A percentile compares a stretch with the other conserved stretches of the same genome.
phyloP scores from a whole-genome alignment of 352 stramenopile species.

The Phytopythium boreale region DNA sequence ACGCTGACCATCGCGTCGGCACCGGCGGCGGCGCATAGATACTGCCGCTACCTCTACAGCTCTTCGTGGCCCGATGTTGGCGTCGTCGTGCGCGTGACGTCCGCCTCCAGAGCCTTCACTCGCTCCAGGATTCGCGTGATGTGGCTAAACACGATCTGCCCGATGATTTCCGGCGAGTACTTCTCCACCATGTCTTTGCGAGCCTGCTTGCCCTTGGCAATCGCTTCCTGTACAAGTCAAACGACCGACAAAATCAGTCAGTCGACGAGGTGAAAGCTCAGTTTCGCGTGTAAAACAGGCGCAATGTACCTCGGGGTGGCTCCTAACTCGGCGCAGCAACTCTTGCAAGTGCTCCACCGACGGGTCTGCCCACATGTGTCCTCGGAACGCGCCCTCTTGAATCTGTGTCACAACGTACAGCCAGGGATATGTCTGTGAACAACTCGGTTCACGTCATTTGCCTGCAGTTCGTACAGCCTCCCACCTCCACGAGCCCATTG shows the following conservation, averaged over 20 bases:
- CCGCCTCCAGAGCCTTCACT: slow-evolving; percentile 22
- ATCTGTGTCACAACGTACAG: slow-evolving; percentile 43
- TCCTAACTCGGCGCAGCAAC: slow-evolving; percentile 54
- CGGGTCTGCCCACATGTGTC: slow-evolving; percentile 86
- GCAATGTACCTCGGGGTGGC: slow-evolving; percentile 45
- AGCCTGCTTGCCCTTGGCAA: slow-evolving; percentile 62
- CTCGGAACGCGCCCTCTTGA: slow-evolving; percentile 67
- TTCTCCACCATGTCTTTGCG: slow-evolving; percentile 80
- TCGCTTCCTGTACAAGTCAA: slow-evolving; percentile 36
- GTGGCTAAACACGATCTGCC: slow-evolving; percentile 56
- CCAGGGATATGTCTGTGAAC: neutral
- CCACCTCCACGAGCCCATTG: slow-evolving; percentile 73
- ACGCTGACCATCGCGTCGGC: slow-evolving; percentile 38
- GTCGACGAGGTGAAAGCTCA: neutral
- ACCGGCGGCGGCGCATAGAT: slow-evolving; percentile 24
- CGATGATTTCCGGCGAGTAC: slow-evolving; percentile 78
- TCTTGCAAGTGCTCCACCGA: slow-evolving; percentile 67
- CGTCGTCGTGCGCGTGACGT: slow-evolving; percentile 1
- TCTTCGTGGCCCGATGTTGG: slow-evolving; percentile 39
- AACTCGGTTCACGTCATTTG: neutral
- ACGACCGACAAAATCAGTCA: neutral
- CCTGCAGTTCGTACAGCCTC: neutral
- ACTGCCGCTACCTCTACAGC: slow-evolving; percentile 32
- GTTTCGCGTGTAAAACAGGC: neutral
- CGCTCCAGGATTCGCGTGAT: slow-evolving; percentile 59